These are phyloP conservation scores for Bathelium albidoporum DNA, from an alignment of 495 filamentous ascomycete genomes.

Conservation along the genomic window DNA sequence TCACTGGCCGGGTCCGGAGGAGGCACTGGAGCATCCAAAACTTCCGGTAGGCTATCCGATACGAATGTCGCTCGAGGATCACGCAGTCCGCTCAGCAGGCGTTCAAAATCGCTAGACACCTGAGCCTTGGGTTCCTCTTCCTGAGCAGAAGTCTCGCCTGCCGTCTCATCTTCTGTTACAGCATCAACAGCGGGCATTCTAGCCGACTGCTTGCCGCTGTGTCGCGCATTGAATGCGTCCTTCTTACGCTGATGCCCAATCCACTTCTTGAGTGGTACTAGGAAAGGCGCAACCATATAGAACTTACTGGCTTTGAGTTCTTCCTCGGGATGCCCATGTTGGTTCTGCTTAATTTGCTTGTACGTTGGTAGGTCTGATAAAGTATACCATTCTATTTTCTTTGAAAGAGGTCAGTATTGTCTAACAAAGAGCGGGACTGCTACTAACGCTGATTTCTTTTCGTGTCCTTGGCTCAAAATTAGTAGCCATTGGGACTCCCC, in stretches of 20 bases:
- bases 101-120: neutral
- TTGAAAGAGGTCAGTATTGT: neutral
- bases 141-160: neutral
- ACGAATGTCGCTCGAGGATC: neutral
- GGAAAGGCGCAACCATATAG: conserved; percentile 94
- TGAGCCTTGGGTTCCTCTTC: conserved; percentile 1
- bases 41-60: conserved; percentile 20
- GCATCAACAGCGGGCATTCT: conserved; percentile 9
- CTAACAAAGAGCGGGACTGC: neutral
- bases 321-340: conserved; percentile 38
- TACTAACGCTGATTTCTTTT: conserved; percentile 74
- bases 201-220: conserved; percentile 3
- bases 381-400: conserved; percentile 82
- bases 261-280: conserved; percentile 81
- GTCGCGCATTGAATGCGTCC: conserved; percentile 36
- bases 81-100: conserved; percentile 8
- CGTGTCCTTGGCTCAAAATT: conserved; percentile 79
- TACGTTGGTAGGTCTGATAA: conserved; percentile 77
- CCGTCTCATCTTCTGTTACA: conserved; percentile 19
- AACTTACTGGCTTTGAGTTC: conserved; percentile 70
- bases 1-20: conserved; percentile 22
- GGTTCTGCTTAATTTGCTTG: conserved; percentile 50
- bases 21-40: conserved; percentile 9
- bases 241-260: conserved; percentile 68
- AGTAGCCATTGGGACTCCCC: conserved; percentile 74